A percentile compares a stretch with the other conserved stretches of the same genome.
Evolutionary conservation across 164 flowering plant genomes (phyloP).

Genomic region (Akebia trifoliata): DNA sequence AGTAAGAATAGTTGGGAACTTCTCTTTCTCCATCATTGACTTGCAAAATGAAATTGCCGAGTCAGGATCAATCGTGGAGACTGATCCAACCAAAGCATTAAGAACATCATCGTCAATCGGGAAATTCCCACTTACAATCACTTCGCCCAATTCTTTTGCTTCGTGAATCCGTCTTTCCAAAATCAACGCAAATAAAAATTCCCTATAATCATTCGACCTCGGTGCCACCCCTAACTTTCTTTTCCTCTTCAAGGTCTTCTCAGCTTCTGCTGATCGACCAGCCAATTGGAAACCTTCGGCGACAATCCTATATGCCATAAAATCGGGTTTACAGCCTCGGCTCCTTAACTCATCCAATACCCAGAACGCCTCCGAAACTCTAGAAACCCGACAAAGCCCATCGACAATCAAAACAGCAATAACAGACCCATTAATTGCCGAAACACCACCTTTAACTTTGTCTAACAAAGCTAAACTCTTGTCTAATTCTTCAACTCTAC

Average conservation of each 20-base stretch:
- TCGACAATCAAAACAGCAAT: conserved; percentile 67
- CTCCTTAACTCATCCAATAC: conserved; percentile 63
- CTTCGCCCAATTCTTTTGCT: conserved; percentile 73
- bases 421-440: conserved; percentile 58
- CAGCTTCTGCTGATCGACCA: conserved; percentile 43
- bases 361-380: conserved; percentile 46
- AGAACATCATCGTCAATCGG: conserved; percentile 71
- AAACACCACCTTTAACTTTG: conserved; percentile 27
- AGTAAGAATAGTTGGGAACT: conserved; percentile 53
- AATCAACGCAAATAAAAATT: conserved; percentile 55
- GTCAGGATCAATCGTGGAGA: conserved; percentile 48
- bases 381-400: conserved; percentile 54
- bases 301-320: conserved; percentile 77
- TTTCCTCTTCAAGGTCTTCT: conserved; percentile 67
- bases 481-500: conserved; percentile 31
- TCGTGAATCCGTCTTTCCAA: conserved; percentile 47
- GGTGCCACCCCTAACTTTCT: conserved; percentile 92
- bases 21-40: conserved; percentile 52
- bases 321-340: conserved; percentile 84
- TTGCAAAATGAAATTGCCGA: conserved; percentile 48
- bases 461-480: conserved; percentile 44
- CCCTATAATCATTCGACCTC: conserved; percentile 59
- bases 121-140: conserved; percentile 64
- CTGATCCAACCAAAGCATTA: conserved; percentile 67
- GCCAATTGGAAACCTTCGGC: conserved; percentile 49